Evolutionary conservation across 2,329 filamentous ascomycete genomes (phyloP).

Genomic region (Leptographium lundbergii): DNA sequence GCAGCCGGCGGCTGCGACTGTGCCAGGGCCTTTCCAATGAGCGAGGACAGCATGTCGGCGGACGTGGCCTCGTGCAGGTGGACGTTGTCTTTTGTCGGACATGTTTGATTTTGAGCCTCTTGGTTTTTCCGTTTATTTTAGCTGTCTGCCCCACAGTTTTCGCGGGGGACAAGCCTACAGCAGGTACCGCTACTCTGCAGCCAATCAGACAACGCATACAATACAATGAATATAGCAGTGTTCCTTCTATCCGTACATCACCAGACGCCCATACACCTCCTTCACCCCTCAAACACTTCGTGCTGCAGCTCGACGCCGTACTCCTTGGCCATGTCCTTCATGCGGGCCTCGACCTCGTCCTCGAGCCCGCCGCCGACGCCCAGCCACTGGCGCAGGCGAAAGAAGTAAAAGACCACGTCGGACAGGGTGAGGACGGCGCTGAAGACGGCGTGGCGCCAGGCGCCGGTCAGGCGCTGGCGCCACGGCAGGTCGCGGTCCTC

Average conservation of each 20-base stretch:
- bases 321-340: conserved; percentile 79
- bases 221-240: neutral
- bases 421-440: conserved; percentile 59
- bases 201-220: neutral
- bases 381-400: conserved; percentile 63
- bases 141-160: neutral
- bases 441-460: conserved; percentile 72
- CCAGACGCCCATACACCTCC: neutral
- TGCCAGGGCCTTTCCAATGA: conserved; percentile 2
- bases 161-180: neutral
- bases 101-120: no score
- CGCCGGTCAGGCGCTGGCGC: conserved; percentile 52
- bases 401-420: conserved; percentile 75
- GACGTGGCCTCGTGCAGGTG: no score
- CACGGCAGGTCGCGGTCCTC: conserved; percentile 55
- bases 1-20: neutral
- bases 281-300: conserved; percentile 72
- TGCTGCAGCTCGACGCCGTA: conserved; percentile 87
- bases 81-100: no score
- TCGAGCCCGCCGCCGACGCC: conserved; percentile 79
- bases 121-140: neutral
- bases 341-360: conserved; percentile 78
- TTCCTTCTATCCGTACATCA: neutral
- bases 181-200: no score
- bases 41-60: conserved; percentile 1